Evolutionary conservation across 2,329 filamentous ascomycete species (phyloP), one percentile per base, ranked within the genome.

Genomic region (Trichoderma koningiopsis): DNA sequence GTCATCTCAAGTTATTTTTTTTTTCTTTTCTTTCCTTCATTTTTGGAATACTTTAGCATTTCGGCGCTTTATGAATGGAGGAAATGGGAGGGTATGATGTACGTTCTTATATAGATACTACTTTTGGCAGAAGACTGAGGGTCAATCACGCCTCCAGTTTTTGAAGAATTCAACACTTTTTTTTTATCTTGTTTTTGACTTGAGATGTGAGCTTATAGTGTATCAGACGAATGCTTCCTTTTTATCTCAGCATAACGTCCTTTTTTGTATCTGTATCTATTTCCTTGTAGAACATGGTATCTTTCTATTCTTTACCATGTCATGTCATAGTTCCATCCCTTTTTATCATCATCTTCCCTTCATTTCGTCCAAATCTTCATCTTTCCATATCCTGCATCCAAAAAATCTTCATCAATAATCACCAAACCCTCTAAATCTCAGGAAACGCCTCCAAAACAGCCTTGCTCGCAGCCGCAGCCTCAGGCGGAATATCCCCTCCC

Each of bases 401-500:
- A n/a, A n/a, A n/a, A n/a, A n/a, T n/a, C n/a, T n/a, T n/a, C n/a
- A n/a, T n/a, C n/a, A n/a, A n/a, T n/a, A n/a, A n/a, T n/a, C n/a
- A n/a, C n/a, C 13, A 4, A 13, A 37, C 3, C 35, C 35, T 3
- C 13, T 19, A 43, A 8, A n/a, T 35, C 11, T 49, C 70, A 57
- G 49, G 68, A 55, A 35, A 74, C 29, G 73, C 71, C 7, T 78
- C 74, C 22, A 70, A 60, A 24, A 79, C 73, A 1, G 73, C 77
- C 69, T 72, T 71, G 24, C 76, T 73, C 70, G 72, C 75, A n/a
- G 71, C 60, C 63, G 70, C 72, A 55, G 80, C 71, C 31, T 75
- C 70, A 16, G 74, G 72, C 27, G 77, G 74, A 59, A 78, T 76
- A 40, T 80, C 75, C 27, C 78, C 64, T 27, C 70, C 70, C 22